Base-by-base conservation (phyloP, 805 yeast genomes). In the Hanseniaspora singularis region DNA sequence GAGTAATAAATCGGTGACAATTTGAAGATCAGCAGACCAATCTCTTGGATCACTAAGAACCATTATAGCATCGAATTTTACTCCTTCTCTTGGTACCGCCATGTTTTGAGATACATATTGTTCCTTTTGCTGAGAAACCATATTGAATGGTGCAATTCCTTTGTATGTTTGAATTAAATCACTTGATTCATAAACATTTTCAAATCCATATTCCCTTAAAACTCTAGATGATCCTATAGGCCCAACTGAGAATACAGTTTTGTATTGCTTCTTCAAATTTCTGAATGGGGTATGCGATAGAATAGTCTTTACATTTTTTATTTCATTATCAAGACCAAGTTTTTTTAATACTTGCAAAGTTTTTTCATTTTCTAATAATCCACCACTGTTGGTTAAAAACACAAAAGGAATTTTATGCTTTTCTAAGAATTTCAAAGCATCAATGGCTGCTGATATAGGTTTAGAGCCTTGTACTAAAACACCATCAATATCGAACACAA, bases 351-450 rank as follows among this genome's bases (percentile, higher is more conserved):
- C 59, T 28, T 69, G 71, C 2, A 67, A 65, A 2, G 77, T 76
- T 37, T 95, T 66, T n/a, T 68, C 70, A 4, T 56, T 51, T 56
- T 87, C 96, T 11, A 73, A 63, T 27, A 71, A 71, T 2, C 96
- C 96, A 6, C 96, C 96, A 16, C 96, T 96, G 60, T 88, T 87
- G 7, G 96, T 87, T 58, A 88, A 68, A 34, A 88, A 58, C n/a
- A 86, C 75, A 64, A 76, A 88, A 1, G 96, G 95, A 6, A 86
- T 66, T 16, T 71, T 68, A 19, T 70, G 57, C 7, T 68, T 52
- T 37, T 78, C 66, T 38, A 88, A 65, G 15, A 74, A 58, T 39
- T 67, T 59, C 26, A 83, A 64, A 0, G 94, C 81, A 15, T 69
- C 69, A 11, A 64, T 65, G 1, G 95, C 95, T 37, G 68, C 69